Conservation (phyloP, 2,329 filamentous ascomycete genomes). For the Cladosporium phlei region DNA sequence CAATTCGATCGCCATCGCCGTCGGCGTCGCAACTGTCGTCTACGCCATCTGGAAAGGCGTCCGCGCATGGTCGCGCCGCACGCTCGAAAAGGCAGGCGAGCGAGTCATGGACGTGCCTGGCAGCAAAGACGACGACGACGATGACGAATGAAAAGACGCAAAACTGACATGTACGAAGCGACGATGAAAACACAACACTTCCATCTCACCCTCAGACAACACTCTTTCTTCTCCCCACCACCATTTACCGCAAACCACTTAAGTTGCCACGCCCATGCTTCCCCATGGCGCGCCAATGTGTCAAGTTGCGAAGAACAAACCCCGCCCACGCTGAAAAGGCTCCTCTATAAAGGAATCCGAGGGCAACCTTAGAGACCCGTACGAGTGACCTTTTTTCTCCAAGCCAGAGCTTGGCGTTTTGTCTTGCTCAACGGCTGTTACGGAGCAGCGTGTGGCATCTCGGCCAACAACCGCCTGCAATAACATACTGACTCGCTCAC, state of each 20-base stretch:
- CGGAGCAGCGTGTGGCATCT: conserved; percentile 10
- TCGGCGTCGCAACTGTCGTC: conserved; percentile 76
- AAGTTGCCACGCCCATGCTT: conserved; percentile 77
- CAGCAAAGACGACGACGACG: conserved; percentile 55
- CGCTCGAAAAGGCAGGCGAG: conserved; percentile 74
- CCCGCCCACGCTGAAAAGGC: conserved; percentile 6
- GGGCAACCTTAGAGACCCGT: no score
- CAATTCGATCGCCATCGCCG: conserved; percentile 70
- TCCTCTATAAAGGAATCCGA: no score
- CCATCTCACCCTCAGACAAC: background rate
- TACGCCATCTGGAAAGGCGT: conserved; percentile 82
- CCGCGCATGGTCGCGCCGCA: conserved; percentile 63
- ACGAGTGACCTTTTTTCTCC: background rate
- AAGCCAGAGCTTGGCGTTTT: conserved; percentile 11
- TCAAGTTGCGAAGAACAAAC: conserved; percentile 84
- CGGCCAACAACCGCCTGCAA: background rate
- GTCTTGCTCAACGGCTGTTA: conserved; percentile 6
- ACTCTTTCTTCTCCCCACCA: background rate
- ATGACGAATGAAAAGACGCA: conserved; percentile 34
- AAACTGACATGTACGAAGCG: conserved; percentile 16
- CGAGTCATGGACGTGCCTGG: conserved; percentile 75
- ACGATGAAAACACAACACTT: no score
- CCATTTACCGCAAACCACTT: conserved; percentile 71
- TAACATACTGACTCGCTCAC: conserved; percentile 1
- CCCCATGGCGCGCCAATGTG: conserved; percentile 87